These are phyloP conservation scores for Taxawa tesnikishii DNA, from an alignment of 2,329 filamentous ascomycete genomes.

Conservation along the genomic window DNA sequence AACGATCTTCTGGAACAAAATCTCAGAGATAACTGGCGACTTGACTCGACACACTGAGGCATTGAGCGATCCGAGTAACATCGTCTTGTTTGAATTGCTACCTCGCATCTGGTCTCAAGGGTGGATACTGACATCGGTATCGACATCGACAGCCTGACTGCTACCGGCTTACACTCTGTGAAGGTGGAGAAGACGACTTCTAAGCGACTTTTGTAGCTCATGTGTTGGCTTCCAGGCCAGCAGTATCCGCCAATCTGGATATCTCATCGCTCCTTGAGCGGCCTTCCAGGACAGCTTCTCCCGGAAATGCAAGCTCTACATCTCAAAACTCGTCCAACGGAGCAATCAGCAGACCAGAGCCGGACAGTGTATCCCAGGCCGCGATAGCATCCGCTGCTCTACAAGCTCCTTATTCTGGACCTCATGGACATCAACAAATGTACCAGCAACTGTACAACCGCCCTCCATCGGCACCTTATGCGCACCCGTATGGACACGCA, in stretches of 20 bases:
- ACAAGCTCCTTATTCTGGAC: conserved; percentile 1
- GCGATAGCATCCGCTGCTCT: background rate
- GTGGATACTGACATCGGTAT: too few relatives aligned
- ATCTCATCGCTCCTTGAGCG: conserved; percentile 80
- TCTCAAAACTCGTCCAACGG: conserved; percentile 14
- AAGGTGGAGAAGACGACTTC: too few relatives aligned
- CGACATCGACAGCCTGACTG: too few relatives aligned
- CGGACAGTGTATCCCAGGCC: conserved; percentile 1
- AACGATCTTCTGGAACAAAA: too few relatives aligned
- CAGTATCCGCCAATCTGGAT: conserved; percentile 69
- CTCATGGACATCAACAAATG: conserved; percentile 2
- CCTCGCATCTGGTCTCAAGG: too few relatives aligned
- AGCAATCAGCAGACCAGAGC: conserved; percentile 4
- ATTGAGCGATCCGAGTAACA: too few relatives aligned
- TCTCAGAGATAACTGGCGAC: too few relatives aligned
- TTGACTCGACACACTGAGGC: too few relatives aligned
- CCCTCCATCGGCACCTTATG: conserved; percentile 4
- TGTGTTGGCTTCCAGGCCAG: conserved; percentile 31
- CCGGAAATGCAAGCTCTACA: conserved; percentile 31
- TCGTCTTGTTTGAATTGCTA: too few relatives aligned
- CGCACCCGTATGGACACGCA: conserved; percentile 6
- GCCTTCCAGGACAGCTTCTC: conserved; percentile 57
- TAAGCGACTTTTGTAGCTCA: conserved; percentile 9
- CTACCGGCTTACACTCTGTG: too few relatives aligned
- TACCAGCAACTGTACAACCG: conserved; percentile 4